Base-by-base conservation (phyloP, 2,329 filamentous ascomycete species). In the Dactylella cylindrospora region DNA sequence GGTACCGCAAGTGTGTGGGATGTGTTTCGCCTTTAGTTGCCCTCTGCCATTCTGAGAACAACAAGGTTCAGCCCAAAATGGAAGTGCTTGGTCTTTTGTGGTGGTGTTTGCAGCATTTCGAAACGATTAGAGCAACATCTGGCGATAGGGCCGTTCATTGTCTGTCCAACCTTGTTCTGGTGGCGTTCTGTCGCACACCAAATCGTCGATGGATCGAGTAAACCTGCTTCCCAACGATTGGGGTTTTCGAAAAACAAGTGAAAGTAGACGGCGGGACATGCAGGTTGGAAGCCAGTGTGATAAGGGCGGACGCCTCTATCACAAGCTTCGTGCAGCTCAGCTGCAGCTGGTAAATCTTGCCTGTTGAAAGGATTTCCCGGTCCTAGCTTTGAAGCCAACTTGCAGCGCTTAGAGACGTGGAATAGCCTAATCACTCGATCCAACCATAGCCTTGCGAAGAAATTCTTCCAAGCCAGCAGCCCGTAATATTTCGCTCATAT, bases 71-170 rank as follows among this genome's bases (percentile, higher is more conserved):
- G 7, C 20, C 36, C 43, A 29, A 40, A 54, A 19, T 20, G 49
- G 47, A 62, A 62, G 19, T 39, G 36, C 29, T 32, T 38, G 13
- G 31, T n/a, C 32, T 25, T 28, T 39, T 20, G n/a, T n/a, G n/a
- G n/a, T n/a, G n/a, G 23, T 7, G n/a, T 19, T 28, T 2, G 33
- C 35, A 36, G 55, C 49, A 61, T 31, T 28, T 53, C 36, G 33
- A 61, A 32, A 61, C 55, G 55, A 29, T 25, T 13, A 40, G 20
- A 39, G 49, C 32, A 62, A 54, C 19, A 44, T 62, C 45, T 54
- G 49, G 33, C 57, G 49, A 26, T 43, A 19, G 20, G 47, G 19
- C 28, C 25, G 13, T 26, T 15, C 33, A 25, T 13, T 39, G 9
- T 6, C 5, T 7, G 8, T 20, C 19, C 19, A 19, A 22, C 8